These are phyloP conservation scores for Kwoniella sp. DNA, from an alignment of 768 basidiomycete species.

Conservation along the genomic window DNA sequence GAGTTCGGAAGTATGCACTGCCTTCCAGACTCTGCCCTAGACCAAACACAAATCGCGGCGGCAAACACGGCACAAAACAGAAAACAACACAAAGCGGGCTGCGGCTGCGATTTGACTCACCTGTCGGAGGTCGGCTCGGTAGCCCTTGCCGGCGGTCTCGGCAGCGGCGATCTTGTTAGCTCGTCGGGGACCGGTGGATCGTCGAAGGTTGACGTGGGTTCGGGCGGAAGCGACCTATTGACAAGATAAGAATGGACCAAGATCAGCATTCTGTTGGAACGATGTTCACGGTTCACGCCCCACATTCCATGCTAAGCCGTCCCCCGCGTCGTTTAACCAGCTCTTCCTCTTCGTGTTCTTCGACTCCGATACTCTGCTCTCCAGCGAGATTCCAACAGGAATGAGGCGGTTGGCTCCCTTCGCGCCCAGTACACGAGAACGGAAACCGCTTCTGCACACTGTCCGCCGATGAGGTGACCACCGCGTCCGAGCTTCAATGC, in stretches of 20 bases:
- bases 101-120: slow-evolving; percentile 40
- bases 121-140: slow-evolving; percentile 55
- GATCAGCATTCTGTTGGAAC: neutral
- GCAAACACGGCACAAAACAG: too few species aligned
- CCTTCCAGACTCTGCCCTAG: too few species aligned
- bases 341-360: neutral
- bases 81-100: too few species aligned
- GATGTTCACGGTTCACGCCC: neutral
- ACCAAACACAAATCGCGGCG: too few species aligned
- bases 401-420: too few species aligned
- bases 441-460: too few species aligned
- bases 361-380: neutral
- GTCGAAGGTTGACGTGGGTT: slow-evolving; percentile 43
- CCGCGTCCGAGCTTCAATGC: too few species aligned
- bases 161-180: slow-evolving; percentile 56
- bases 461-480: too few species aligned
- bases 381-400: too few species aligned
- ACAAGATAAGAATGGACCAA: neutral
- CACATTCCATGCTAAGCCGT: neutral
- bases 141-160: slow-evolving; percentile 55
- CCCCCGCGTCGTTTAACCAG: neutral
- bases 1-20: too few species aligned
- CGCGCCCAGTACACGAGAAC: too few species aligned
- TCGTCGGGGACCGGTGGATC: slow-evolving; percentile 48
- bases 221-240: slow-evolving; percentile 49